Percentiles rank a stretch among this genome's conserved stretches.
phyloP scores from a whole-genome alignment of 148 eudicot genomes.

The Persicaria tinctoria region DNA sequence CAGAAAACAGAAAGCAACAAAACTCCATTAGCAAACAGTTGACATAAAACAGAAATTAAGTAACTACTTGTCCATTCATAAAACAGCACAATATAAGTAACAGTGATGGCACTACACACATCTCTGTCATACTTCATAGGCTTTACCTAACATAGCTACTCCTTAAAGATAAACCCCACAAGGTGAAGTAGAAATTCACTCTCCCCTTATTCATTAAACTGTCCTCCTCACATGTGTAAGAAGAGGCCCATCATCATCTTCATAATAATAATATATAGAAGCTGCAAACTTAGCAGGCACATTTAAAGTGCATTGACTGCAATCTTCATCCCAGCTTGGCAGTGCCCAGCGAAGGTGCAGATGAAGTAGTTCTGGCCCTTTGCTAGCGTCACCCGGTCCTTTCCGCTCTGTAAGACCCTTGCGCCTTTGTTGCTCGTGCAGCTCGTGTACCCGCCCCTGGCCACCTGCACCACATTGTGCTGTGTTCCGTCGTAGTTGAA shows the following conservation, averaged over 20 bases:
- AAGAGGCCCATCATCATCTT: not conserved
- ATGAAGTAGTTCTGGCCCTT: constrained; percentile 32
- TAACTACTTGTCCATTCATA: too few relatives aligned
- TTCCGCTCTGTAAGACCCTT: constrained; percentile 16
- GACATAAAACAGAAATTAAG: too few relatives aligned
- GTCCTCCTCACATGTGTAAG: not conserved
- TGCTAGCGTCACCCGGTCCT: constrained; percentile 21
- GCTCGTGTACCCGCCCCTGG: constrained; percentile 16
- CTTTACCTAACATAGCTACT: too few relatives aligned
- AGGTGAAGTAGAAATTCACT: too few relatives aligned
- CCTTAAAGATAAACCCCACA: too few relatives aligned
- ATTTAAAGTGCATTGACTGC: constrained; percentile 16
- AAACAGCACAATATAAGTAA: too few relatives aligned
- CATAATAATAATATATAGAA: not conserved
- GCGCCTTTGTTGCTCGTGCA: constrained; percentile 15
- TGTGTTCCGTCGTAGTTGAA: constrained; percentile 31
- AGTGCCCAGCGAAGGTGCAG: constrained; percentile 23
- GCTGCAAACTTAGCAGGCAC: not conserved
- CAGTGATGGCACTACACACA: too few relatives aligned
- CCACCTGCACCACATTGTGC: constrained; percentile 46
- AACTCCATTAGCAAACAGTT: too few relatives aligned
- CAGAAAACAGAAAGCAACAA: too few relatives aligned
- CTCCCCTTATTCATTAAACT: too few relatives aligned
- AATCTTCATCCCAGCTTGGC: constrained; percentile 26
- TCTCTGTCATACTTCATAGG: too few relatives aligned